A percentile compares a stretch with the other conserved stretches of the same genome.
Conservation (phyloP, 177 flowering plant species). For the Tripterygium wilfordii region DNA sequence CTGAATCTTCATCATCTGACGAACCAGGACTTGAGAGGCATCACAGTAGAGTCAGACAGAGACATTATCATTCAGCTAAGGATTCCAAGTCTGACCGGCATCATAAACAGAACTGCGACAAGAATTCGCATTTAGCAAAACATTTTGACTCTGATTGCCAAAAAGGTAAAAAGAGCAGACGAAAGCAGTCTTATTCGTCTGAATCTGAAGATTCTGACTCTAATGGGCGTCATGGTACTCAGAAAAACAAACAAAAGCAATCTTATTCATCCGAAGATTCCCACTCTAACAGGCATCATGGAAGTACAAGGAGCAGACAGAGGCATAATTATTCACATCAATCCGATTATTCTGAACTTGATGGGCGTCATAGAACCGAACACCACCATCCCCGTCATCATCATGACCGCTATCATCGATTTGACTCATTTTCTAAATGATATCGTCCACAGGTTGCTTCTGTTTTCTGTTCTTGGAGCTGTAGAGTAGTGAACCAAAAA, state of each 20-base stretch:
- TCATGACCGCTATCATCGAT: no score
- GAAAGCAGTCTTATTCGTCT: constrained; percentile 11
- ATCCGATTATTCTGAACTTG: constrained; percentile 2
- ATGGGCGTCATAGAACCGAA: constrained; percentile 2
- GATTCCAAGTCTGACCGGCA: constrained; percentile 17
- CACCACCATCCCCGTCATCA: no score
- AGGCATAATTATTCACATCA: not conserved
- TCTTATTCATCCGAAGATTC: constrained; percentile 24
- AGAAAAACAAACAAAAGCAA: constrained; percentile 17
- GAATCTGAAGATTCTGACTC: constrained; percentile 15
- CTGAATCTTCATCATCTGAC: constrained; percentile 36
- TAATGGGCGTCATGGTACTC: constrained; percentile 8
- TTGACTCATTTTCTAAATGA: no score
- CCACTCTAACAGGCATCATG: constrained; percentile 12
- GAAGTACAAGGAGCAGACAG: constrained; percentile 6
- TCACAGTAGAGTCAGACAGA: constrained; percentile 19
- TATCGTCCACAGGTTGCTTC: no score
- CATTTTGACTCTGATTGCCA: not conserved
- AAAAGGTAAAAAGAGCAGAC: not conserved
- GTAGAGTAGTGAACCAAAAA: no score
- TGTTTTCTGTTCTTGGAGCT: no score
- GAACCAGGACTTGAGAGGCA: constrained; percentile 24
- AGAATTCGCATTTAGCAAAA: constrained; percentile 6
- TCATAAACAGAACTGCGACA: constrained; percentile 6
- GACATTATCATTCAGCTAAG: constrained; percentile 21